These are phyloP conservation scores for Trametes coccinea DNA, from an alignment of 768 basidiomycete genomes.

Conservation along the genomic window DNA sequence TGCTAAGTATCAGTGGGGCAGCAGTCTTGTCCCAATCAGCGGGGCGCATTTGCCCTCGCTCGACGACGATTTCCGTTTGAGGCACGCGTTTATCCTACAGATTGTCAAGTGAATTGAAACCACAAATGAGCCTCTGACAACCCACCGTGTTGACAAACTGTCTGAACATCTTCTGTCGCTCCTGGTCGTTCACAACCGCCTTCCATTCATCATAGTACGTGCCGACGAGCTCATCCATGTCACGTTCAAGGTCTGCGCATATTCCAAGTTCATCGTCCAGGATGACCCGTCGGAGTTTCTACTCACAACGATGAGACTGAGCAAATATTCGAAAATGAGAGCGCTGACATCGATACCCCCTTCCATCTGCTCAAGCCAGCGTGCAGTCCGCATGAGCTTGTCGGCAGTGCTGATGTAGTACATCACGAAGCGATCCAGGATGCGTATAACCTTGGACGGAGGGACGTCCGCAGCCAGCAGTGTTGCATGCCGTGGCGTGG, in stretches of 20 bases:
- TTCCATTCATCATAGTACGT: constrained; percentile 75
- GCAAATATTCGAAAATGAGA: neutral
- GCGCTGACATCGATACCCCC: constrained; percentile 57
- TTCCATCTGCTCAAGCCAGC: constrained; percentile 73
- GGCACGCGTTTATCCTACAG: constrained; percentile 42
- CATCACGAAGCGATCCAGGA: constrained; percentile 66
- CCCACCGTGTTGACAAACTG: constrained; percentile 66
- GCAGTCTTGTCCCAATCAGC: constrained; percentile 68
- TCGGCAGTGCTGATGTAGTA: constrained; percentile 77
- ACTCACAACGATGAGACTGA: neutral
- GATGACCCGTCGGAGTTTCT: constrained; percentile 64
- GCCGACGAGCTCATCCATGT: constrained; percentile 65
- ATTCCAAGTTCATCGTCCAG: constrained; percentile 74
- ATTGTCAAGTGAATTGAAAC: too few species aligned
- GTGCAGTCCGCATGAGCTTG: constrained; percentile 66
- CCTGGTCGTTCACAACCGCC: constrained; percentile 54
- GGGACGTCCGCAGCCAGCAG: constrained; percentile 70
- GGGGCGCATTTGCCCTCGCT: constrained; percentile 64
- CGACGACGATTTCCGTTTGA: constrained; percentile 51
- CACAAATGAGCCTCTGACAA: constrained; percentile 6
- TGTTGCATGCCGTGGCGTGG: constrained; percentile 53
- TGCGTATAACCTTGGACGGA: constrained; percentile 56
- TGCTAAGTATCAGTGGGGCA: constrained; percentile 46
- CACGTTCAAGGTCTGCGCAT: constrained; percentile 62
- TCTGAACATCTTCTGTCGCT: constrained; percentile 49